Conservation (phyloP, 2,329 filamentous ascomycete genomes). For the Hypoxylon sp. region DNA sequence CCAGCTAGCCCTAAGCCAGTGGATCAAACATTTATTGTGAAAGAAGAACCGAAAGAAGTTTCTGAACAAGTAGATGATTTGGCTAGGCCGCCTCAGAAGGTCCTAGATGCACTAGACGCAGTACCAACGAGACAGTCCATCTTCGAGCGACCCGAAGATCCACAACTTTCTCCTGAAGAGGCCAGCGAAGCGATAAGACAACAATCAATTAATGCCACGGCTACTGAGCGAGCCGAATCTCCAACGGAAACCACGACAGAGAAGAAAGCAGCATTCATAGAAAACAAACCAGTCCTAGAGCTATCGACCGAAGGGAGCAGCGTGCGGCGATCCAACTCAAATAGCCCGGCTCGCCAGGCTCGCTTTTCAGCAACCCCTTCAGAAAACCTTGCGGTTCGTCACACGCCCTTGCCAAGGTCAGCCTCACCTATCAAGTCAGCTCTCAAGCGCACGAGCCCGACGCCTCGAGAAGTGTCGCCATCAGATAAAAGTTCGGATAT, state of each 20-base stretch:
- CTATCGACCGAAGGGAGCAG: conserved; percentile 43
- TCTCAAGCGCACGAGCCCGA: conserved; percentile 74
- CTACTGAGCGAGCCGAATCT: conserved; percentile 25
- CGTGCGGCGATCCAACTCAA: conserved; percentile 60
- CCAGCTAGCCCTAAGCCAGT: conserved; percentile 36
- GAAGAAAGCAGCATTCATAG: conserved; percentile 32
- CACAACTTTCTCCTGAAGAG: conserved; percentile 26
- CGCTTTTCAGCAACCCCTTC: conserved; percentile 73
- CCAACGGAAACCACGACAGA: conserved; percentile 32
- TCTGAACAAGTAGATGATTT: conserved; percentile 38
- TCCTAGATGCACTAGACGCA: conserved; percentile 55
- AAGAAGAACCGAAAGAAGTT: conserved; percentile 62
- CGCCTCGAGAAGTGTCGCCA: conserved; percentile 65
- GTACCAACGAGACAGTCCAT: conserved; percentile 55
- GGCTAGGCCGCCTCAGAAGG: conserved; percentile 41
- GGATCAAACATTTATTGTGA: conserved; percentile 62
- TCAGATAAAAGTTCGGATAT: conserved; percentile 64
- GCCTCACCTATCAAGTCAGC: conserved; percentile 84
- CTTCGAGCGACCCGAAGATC: conserved; percentile 40
- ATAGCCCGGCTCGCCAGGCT: conserved; percentile 76
- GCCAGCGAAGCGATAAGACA: conserved; percentile 27
- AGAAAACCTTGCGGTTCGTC: conserved; percentile 70
- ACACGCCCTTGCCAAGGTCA: conserved; percentile 78
- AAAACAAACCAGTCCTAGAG: conserved; percentile 48
- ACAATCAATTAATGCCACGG: neutral